Evolutionary conservation across 306 rosid species (phyloP), one percentile per base, ranked within the genome.

Genomic region (Castanea sativa): DNA sequence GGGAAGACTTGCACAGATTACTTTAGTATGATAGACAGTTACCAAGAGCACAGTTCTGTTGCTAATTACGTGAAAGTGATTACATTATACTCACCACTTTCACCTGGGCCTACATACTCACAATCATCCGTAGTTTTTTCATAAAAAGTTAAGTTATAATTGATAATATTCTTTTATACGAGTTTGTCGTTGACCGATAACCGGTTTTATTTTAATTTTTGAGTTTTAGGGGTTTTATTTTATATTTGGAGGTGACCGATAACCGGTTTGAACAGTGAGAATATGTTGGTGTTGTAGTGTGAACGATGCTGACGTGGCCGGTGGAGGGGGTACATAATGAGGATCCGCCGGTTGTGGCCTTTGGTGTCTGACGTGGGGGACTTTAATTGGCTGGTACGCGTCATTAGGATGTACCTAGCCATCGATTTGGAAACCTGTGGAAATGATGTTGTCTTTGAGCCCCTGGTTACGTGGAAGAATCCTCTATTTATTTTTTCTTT

Each of bases 321-420:
- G 57, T 29, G 43, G 19, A 20, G 56, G 32, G n/a, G 25, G 7
- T 16, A 5, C 43, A 73, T 73, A 64, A 80, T 85, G 45, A 3
- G 38, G 81, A 52, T 58, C 27, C 81, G 79, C 85, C 82, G 65
- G 90, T 82, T 69, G 71, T 23, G 18, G 5, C 45, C 49, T 38
- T 2, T 21, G 18, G 65, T 72, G 30, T n/a, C 89, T 41, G 78
- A 80, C 63, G 67, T 86, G 97, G 86, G 53, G 1, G 10, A 2
- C 51, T 76, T 41, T 87, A 18, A 89, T 90, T 92, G 91, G 97
- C 12, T 5, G 55, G 15, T 81, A 87, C 86, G 85, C 94, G 97
- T 92, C 94, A 90, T 61, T 15, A 51, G 85, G 45, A 38, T 38
- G 45, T 38, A 38, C 45, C 11, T 7, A 38, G 11, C 77, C 65